Evolutionary conservation across 495 filamentous ascomycete species (phyloP).

Genomic region (Cercophora samala): DNA sequence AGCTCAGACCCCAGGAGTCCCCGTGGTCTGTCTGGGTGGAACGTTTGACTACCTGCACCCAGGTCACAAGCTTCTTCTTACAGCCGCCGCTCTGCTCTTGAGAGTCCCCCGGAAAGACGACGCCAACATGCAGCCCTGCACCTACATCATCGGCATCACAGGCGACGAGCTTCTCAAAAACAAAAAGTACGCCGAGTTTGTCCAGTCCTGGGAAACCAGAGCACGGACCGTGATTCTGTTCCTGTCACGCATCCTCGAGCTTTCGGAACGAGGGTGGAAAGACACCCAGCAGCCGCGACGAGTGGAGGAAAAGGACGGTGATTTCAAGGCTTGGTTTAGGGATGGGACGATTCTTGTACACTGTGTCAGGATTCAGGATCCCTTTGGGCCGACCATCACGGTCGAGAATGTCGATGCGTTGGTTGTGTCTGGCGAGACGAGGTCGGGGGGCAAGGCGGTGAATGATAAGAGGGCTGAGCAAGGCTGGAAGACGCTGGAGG

Average conservation of each 20-base stretch:
- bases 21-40: slow-evolving; percentile 74
- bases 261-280: slow-evolving; percentile 41
- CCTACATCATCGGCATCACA: slow-evolving; percentile 79
- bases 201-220: slow-evolving; percentile 75
- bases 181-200: slow-evolving; percentile 78
- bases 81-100: slow-evolving; percentile 73
- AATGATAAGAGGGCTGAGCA: slow-evolving; percentile 75
- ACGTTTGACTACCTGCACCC: slow-evolving; percentile 96
- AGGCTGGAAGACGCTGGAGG: slow-evolving; percentile 70
- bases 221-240: slow-evolving; percentile 67
- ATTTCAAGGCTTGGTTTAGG: slow-evolving; percentile 43
- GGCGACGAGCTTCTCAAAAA: slow-evolving; percentile 79
- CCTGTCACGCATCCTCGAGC: slow-evolving; percentile 64
- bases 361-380: slow-evolving; percentile 80
- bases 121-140: slow-evolving; percentile 34
- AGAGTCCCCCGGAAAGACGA: slow-evolving; percentile 45
- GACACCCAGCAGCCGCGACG: slow-evolving; percentile 13
- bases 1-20: slow-evolving; percentile 30
- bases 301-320: slow-evolving; percentile 32
- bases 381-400: slow-evolving; percentile 88
- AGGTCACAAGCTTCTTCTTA: slow-evolving; percentile 92
- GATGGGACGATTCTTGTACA: slow-evolving; percentile 53
- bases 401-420: slow-evolving; percentile 73
- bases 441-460: slow-evolving; percentile 75
- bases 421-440: slow-evolving; percentile 87